Percentiles rank a stretch among this genome's conserved stretches.
Evolutionary conservation across 768 basidiomycete genomes (phyloP).

Genomic region (Auricularia sp.): DNA sequence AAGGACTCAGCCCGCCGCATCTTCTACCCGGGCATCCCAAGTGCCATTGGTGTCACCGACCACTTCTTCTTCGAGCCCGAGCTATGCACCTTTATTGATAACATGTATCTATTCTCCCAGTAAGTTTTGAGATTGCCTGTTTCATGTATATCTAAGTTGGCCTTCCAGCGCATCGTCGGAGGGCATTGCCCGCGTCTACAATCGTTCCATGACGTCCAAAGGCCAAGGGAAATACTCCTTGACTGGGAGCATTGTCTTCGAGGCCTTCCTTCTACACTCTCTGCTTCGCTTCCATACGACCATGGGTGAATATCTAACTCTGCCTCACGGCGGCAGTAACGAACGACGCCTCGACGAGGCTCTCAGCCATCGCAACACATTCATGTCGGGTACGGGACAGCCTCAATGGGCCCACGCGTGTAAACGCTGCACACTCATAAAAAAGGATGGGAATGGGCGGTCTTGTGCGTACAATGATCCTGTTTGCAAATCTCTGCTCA

Average conservation of each 20-base stretch:
- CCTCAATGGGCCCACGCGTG: conserved; percentile 4
- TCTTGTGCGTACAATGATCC: neutral
- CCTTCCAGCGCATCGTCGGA: neutral
- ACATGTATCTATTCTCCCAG: neutral
- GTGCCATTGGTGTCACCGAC: neutral
- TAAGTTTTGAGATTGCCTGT: neutral
- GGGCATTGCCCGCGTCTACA: neutral
- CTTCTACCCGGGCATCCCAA: neutral
- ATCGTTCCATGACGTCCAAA: neutral
- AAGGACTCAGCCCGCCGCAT: neutral
- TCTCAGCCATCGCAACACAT: neutral
- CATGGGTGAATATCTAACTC: neutral
- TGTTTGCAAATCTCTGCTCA: neutral
- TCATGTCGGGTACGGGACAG: conserved; percentile 5
- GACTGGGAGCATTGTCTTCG: neutral
- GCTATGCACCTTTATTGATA: neutral
- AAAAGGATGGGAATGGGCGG: neutral
- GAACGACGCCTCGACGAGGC: neutral
- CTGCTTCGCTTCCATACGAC: neutral
- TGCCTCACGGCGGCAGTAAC: neutral
- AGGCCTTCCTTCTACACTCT: neutral
- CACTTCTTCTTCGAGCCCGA: neutral
- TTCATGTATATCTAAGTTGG: neutral
- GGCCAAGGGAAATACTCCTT: neutral
- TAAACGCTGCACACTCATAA: neutral